phyloP scores from a whole-genome alignment of 1,284 basidiomycete genomes.

The Wolfiporia cocos region DNA sequence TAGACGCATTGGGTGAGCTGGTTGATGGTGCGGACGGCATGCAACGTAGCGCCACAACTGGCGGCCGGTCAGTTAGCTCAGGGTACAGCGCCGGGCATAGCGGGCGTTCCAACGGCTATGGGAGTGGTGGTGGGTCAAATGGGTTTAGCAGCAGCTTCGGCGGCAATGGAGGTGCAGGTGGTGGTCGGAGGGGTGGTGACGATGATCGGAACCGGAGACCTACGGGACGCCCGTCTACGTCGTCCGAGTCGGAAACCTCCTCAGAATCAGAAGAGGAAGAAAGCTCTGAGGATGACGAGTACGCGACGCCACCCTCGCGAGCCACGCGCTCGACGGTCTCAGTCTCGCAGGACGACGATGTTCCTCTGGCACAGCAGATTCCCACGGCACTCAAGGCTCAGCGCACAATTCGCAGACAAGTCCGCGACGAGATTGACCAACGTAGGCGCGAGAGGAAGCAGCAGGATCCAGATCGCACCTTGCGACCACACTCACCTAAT shows the following conservation, averaged over 20 bases:
- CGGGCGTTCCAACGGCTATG: constrained; percentile 12
- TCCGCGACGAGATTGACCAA: constrained; percentile 60
- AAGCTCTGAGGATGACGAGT: constrained; percentile 31
- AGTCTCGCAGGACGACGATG: constrained; percentile 47
- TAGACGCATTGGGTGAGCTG: constrained; percentile 3
- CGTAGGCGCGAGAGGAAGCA: constrained; percentile 37
- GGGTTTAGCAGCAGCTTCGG: constrained; percentile 15
- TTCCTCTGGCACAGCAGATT: constrained; percentile 72
- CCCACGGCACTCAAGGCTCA: constrained; percentile 75
- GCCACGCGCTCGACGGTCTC: constrained; percentile 1
- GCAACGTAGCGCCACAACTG: constrained; percentile 1
- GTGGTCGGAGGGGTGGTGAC: constrained; percentile 25
- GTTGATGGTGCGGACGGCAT: constrained; percentile 11
- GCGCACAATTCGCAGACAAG: constrained; percentile 65
- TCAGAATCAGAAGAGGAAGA: constrained; percentile 34
- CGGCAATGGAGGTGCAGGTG: constrained; percentile 17
- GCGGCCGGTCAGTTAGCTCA: constrained; percentile 5
- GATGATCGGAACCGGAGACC: constrained; percentile 28
- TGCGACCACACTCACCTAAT: constrained; percentile 15
- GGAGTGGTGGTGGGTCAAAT: constrained; percentile 25
- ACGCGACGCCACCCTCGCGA: constrained; percentile 5
- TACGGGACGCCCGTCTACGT: constrained; percentile 21
- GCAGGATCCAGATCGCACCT: constrained; percentile 22
- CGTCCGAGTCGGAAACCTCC: constrained; percentile 26
- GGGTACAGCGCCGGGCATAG: constrained; percentile 7